Base-by-base conservation (phyloP, 495 filamentous ascomycete genomes). In the Aspergillus coremiiformis region DNA sequence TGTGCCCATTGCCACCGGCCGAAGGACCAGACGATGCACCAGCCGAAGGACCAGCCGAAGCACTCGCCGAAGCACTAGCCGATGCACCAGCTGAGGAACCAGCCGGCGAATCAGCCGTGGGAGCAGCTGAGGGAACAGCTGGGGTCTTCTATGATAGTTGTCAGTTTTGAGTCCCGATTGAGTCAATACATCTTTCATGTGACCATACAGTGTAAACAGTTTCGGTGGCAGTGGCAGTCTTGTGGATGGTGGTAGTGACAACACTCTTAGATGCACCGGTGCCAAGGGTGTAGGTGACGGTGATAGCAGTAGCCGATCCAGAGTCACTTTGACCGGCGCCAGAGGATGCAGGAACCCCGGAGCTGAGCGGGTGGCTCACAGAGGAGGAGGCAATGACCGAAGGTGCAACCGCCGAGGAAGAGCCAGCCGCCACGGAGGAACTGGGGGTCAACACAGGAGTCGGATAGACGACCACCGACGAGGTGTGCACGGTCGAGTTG, bases 271-370 rank as follows among this genome's bases (percentile, higher is more conserved):
- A 78, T 14, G 76, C 66, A 47, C 80, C 80, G 42, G 69, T 60
- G 46, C 75, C 76, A 35, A 77, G 77, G 20, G 75, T 82, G 77
- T 83, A 93, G 26, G 74, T 78, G 15, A 85, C 59, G 50, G 71
- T 77, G 48, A 78, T 66, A 60, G 79, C 24, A 22, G 58, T 54
- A 15, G 37, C 30, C 27, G 35, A 30, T 29, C 46, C 39, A 27
- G 56, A 47, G 21, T 51, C 54, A 30, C 19, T 26, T 3, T 24
- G 24, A 46, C 27, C 44, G 20, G 54, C 26, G 32, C 37, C 44
- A 39, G 49, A 27, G 26, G 48, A 49, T 22, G 30, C 30, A 43
- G 47, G 27, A 41, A 35, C 52, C 39, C 58, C 62, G 24, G 58
- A 55, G 50, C 56, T 58, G 45, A 63, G n/a, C n/a, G n/a, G n/a